phyloP scores from a whole-genome alignment of 129 eudicot genomes.

The Erigeron canadensis region DNA sequence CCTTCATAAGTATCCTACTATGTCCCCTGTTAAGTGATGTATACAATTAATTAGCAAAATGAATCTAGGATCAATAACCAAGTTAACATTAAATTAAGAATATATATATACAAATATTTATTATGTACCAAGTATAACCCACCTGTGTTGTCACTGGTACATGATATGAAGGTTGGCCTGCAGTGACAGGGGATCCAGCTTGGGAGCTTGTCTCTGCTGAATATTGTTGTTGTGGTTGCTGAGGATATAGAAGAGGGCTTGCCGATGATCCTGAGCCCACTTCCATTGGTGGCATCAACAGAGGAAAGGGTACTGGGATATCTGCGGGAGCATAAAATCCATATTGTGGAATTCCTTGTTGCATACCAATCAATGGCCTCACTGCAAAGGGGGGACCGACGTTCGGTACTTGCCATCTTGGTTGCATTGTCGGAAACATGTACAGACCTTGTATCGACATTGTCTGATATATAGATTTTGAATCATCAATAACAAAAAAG shows the following conservation, averaged over 20 bases:
- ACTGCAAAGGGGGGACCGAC: neutral
- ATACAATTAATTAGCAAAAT: neutral
- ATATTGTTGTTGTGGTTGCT: slow-evolving; percentile 3
- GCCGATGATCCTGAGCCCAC: slow-evolving; percentile 3
- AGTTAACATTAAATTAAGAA: no score
- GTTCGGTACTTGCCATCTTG: slow-evolving; percentile 10
- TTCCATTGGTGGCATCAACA: slow-evolving; percentile 14
- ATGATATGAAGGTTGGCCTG: slow-evolving; percentile 12
- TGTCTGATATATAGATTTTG: neutral
- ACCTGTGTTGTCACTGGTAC: slow-evolving; percentile 25
- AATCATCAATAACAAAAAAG: neutral
- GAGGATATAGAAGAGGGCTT: slow-evolving; percentile 18
- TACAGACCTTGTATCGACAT: slow-evolving; percentile 4
- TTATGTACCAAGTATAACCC: neutral
- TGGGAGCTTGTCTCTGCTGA: neutral
- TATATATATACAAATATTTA: no score
- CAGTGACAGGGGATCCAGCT: slow-evolving; percentile 9
- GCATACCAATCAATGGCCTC: slow-evolving; percentile 13
- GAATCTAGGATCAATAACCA: neutral
- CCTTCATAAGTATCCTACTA: neutral
- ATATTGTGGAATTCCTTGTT: slow-evolving; percentile 10
- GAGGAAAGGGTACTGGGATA: slow-evolving; percentile 1
- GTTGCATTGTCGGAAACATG: neutral
- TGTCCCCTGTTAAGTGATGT: neutral
- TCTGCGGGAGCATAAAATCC: slow-evolving; percentile 13